Evolutionary conservation across 805 yeast species (phyloP).

Genomic region (Ascoidea tarda): DNA sequence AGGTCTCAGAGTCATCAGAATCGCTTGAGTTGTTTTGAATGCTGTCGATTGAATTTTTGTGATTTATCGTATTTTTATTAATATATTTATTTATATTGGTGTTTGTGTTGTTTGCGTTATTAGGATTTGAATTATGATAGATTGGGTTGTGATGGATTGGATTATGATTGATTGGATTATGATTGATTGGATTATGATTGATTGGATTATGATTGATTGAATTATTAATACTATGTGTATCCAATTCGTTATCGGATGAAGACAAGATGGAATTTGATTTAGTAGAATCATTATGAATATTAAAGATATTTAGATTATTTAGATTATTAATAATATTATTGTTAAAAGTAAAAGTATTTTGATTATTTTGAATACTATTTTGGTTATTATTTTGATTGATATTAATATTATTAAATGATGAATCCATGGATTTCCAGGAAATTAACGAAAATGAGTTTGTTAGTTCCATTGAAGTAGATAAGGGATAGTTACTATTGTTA

Average conservation of each 20-base stretch:
- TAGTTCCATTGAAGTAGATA: background rate
- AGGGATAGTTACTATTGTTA: background rate
- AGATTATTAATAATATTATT: conserved; percentile 6
- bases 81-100: no score
- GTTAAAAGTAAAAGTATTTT: conserved; percentile 1
- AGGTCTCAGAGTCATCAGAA: background rate
- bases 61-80: no score
- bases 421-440: background rate
- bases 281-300: conserved; percentile 4
- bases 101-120: background rate
- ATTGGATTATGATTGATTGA: background rate
- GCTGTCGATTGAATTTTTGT: no score
- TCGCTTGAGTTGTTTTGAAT: background rate
- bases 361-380: conserved; percentile 1
- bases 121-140: no score
- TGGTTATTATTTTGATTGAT: conserved; percentile 4
- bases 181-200: background rate
- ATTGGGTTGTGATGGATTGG: background rate
- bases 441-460: background rate
- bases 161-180: background rate
- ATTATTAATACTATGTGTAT: conserved; percentile 42
- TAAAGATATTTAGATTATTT: conserved; percentile 1
- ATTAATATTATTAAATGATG: conserved; percentile 6
- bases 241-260: conserved; percentile 97
- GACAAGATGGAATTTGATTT: conserved; percentile 49